phyloP scores from a whole-genome alignment of 306 rosid species.

The Aeschynomene evenia region DNA sequence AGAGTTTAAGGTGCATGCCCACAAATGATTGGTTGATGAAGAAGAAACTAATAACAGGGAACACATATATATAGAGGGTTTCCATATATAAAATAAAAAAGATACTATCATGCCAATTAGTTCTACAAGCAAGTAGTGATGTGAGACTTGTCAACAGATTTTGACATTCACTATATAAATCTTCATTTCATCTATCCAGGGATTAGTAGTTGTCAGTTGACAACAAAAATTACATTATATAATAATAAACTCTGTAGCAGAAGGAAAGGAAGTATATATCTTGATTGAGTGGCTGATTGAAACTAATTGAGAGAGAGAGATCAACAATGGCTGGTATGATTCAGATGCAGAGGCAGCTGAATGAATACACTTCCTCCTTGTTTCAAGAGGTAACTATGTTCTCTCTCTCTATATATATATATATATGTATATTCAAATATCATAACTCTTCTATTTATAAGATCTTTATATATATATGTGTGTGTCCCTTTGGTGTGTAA shows the following conservation, averaged over 20 bases:
- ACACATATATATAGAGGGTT: neutral
- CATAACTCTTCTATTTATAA: too few relatives aligned
- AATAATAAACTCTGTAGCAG: neutral
- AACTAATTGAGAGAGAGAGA: conserved; percentile 19
- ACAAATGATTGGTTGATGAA: conserved; percentile 20
- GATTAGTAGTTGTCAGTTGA: conserved; percentile 19
- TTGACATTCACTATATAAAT: conserved; percentile 1
- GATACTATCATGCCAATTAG: neutral
- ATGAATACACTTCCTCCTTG: conserved; percentile 57
- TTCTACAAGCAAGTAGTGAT: conserved; percentile 10
- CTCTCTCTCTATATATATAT: too few relatives aligned
- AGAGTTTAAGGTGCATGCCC: conserved; percentile 4
- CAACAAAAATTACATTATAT: conserved; percentile 15
- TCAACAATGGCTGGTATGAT: conserved; percentile 48
- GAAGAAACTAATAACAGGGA: conserved; percentile 23
- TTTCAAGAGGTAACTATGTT: conserved; percentile 58
- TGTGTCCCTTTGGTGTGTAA: too few relatives aligned
- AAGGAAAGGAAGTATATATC: conserved; percentile 20
- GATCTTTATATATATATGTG: too few relatives aligned
- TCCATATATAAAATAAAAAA: conserved; percentile 13
- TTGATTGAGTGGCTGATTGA: neutral
- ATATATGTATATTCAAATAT: too few relatives aligned
- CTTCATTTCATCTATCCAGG: conserved; percentile 8
- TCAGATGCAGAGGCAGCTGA: conserved; percentile 57
- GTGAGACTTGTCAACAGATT: conserved; percentile 4